These are phyloP conservation scores for Monilinia polystroma DNA, from an alignment of 2,329 filamentous ascomycete genomes.

Conservation along the genomic window DNA sequence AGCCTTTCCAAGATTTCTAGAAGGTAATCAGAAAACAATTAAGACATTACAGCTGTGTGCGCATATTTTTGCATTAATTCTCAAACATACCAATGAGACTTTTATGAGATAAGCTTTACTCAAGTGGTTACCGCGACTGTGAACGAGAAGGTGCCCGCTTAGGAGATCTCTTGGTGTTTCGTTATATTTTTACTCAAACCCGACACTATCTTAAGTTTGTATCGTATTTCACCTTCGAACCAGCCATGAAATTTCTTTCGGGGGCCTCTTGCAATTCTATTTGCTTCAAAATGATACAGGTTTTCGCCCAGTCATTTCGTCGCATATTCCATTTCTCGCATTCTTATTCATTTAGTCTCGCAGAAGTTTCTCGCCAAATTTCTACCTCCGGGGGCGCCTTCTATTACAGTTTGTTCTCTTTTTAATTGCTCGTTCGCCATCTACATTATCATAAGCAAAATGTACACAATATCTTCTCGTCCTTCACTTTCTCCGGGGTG, in stretches of 20 bases:
- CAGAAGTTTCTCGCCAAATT: not conserved
- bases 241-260: not conserved
- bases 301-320: not conserved
- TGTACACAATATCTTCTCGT: not conserved
- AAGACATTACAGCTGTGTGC: not conserved
- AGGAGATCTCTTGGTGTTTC: not conserved
- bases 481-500: not conserved
- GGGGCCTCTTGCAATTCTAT: not conserved
- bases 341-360: not conserved
- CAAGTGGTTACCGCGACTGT: slow-evolving; percentile 1
- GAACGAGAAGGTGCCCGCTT: not conserved
- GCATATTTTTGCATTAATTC: not conserved
- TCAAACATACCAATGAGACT: not conserved
- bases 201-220: not conserved
- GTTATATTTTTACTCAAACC: not conserved
- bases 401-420: not conserved
- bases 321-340: not conserved
- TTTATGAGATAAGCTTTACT: not conserved
- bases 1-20: not conserved
- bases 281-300: not conserved
- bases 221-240: not conserved
- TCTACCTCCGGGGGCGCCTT: not conserved
- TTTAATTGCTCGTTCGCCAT: not conserved
- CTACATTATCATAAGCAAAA: not conserved
- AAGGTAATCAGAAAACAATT: not conserved